These are phyloP conservation scores for Gastrodia elata DNA, from an alignment of 106 monocot genomes.

Conservation along the genomic window DNA sequence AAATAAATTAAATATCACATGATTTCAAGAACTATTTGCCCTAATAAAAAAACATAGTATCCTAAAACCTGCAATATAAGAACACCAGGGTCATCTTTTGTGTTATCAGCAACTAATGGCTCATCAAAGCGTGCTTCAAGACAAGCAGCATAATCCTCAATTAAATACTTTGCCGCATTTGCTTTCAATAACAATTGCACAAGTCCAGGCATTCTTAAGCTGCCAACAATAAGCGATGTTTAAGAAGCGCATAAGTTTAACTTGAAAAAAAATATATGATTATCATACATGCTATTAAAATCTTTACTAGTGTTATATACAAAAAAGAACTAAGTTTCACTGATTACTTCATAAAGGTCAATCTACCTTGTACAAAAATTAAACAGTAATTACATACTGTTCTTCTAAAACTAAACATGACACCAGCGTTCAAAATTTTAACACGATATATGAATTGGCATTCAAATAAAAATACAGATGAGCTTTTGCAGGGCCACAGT, in stretches of 20 bases:
- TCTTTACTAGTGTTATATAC: background rate
- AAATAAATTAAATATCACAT: background rate
- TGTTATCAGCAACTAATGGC: constrained; percentile 46
- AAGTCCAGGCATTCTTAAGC: constrained; percentile 79
- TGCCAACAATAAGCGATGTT: constrained; percentile 14
- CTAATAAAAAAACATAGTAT: background rate
- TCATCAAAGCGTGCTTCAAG: constrained; percentile 87
- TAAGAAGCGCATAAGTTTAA: background rate
- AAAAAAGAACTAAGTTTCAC: background rate
- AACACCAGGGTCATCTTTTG: constrained; percentile 80
- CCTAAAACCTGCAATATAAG: constrained; percentile 77
- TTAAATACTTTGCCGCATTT: constrained; percentile 50
- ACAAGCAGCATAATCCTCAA: constrained; percentile 89
- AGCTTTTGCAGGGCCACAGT: background rate
- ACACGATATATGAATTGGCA: background rate
- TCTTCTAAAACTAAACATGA: background rate
- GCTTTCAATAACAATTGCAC: constrained; percentile 74
- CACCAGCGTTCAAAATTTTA: background rate
- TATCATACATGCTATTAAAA: background rate
- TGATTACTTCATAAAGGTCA: background rate
- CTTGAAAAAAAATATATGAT: background rate
- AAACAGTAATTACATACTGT: background rate
- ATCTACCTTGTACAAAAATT: background rate
- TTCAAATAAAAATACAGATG: background rate
- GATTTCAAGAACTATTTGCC: background rate